A percentile compares a stretch with the other conserved stretches of the same genome.
phyloP scores from a whole-genome alignment of 2,329 filamentous ascomycete species.

The Rutstroemia sp. region DNA sequence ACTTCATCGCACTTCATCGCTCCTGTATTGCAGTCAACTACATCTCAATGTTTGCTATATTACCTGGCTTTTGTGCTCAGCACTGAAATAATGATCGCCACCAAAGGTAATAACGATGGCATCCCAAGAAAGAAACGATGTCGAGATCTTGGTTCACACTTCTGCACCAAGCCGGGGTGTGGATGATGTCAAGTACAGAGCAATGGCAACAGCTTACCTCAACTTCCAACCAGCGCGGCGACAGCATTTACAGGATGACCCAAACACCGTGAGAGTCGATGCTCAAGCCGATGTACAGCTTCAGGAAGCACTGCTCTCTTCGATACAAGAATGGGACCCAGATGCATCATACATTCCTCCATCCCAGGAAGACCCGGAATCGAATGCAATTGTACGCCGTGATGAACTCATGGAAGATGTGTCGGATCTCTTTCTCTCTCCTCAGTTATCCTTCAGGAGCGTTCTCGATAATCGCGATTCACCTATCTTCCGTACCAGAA shows the following conservation, averaged over 20 bases:
- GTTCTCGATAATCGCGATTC: conserved; percentile 25
- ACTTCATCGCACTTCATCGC: no score
- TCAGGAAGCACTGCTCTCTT: conserved; percentile 14
- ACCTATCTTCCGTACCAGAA: conserved; percentile 18
- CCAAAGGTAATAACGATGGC: conserved; percentile 11
- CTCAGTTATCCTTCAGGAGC: conserved; percentile 24
- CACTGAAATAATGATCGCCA: no score
- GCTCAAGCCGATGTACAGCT: conserved; percentile 34
- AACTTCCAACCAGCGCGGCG: conserved; percentile 21
- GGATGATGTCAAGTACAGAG: conserved; percentile 28
- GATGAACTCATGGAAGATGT: not conserved
- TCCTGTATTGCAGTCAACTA: no score
- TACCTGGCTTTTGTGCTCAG: no score
- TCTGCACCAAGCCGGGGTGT: conserved; percentile 26
- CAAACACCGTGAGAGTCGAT: conserved; percentile 23
- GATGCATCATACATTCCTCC: conserved; percentile 17
- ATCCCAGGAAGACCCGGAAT: conserved; percentile 3
- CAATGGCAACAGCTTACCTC: conserved; percentile 27
- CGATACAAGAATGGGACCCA: conserved; percentile 18
- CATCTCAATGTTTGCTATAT: no score
- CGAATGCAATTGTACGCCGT: not conserved
- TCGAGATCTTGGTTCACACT: conserved; percentile 29
- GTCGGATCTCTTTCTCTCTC: conserved; percentile 11
- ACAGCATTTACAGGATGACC: conserved; percentile 8
- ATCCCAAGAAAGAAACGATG: conserved; percentile 16